These are phyloP conservation scores for Lactifluus echinatus DNA, from an alignment of 768 basidiomycete species.

Conservation along the genomic window DNA sequence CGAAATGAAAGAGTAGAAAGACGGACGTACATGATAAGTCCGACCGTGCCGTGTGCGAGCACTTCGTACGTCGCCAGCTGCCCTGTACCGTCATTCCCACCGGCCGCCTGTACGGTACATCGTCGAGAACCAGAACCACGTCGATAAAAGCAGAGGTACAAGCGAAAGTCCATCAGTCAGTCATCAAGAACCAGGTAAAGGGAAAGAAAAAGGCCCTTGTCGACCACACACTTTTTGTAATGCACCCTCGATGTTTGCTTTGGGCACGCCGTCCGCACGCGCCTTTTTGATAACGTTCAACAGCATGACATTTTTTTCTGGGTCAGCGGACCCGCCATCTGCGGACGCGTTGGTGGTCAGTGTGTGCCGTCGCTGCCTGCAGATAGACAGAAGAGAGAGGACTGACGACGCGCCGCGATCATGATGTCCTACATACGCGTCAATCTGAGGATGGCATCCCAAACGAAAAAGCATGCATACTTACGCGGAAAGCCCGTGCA, in stretches of 20 bases:
- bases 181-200: background rate
- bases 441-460: background rate
- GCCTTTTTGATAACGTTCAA: conserved; percentile 15
- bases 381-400: background rate
- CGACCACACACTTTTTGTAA: conserved; percentile 15
- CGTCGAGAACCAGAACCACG: background rate
- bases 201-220: no score
- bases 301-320: conserved; percentile 15
- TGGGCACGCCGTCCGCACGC: conserved; percentile 17
- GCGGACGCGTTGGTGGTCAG: background rate
- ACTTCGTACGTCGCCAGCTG: conserved; percentile 17
- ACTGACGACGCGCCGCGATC: conserved; percentile 19
- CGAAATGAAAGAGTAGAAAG: background rate
- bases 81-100: conserved; percentile 10
- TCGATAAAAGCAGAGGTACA: no score
- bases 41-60: conserved; percentile 20
- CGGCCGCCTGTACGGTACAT: conserved; percentile 11
- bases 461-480: background rate
- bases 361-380: background rate
- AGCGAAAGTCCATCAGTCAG: background rate
- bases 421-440: conserved; percentile 16
- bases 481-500: conserved; percentile 14
- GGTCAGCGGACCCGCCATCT: conserved; percentile 18
- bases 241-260: conserved; percentile 19
- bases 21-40: conserved; percentile 19